Base-by-base conservation (phyloP, 2,329 filamentous ascomycete species). In the Incumbomyces lentus region DNA sequence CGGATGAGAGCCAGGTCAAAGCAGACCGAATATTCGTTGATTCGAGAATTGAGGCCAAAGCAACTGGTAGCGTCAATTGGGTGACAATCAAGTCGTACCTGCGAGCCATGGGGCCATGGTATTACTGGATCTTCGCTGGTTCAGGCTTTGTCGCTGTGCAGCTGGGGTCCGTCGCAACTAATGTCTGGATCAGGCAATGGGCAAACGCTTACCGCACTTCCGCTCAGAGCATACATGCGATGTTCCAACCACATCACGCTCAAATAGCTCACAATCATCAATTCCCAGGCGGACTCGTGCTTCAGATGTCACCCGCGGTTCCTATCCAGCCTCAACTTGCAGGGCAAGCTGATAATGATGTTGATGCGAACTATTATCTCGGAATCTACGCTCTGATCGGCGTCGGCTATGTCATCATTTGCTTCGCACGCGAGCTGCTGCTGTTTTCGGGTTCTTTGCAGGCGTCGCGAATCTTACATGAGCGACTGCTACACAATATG, bases 121-220 rank as follows among this genome's bases (percentile, higher is more conserved):
- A 86, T 74, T 98, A 94, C 68, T 98, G 92, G 92, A 64, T 83
- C 40, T 68, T 85, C 31, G 84, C 89, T 16, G 67, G 81, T 12
- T 55, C 81, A 3, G 81, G 89, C 32, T 96, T 98, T 60, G 74
- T 75, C 22, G 68, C 83, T 37, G 89, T 95, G 61, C 92, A 98
- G 62, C 63, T 95, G 30, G 84, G 84, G 3, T 84, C 84, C 18
- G 83, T 96, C 2, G 86, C 84, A 1, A 93, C 88, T 31, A 95
- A 92, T 58, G 68, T 95, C 42, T 98, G 92, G 92, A 94, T 98
- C 58, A 79, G 86, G 56, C 74, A 90, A 62, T 98, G 92, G 92
- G 84, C 90, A 13, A 94, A 95, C 62, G 83, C 92, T 50, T 96
- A 96, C 61, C 75, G 74, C 47, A 67, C 59, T 49, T 72, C 49